Conservation (phyloP, 75 land plant genomes). For the Cryptomeria japonica region DNA sequence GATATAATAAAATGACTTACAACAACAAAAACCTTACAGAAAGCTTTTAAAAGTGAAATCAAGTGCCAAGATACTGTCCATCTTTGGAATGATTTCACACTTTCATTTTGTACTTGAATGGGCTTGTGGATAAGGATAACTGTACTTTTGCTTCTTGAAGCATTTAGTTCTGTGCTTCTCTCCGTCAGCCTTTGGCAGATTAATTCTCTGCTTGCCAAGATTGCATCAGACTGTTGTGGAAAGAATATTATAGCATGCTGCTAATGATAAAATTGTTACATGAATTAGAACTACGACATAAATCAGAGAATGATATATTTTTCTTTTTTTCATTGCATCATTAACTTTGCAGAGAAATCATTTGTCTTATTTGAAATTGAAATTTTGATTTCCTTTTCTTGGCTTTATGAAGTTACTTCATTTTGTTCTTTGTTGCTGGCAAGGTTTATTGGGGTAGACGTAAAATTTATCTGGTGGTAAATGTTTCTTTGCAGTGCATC, state of each 20-base stretch:
- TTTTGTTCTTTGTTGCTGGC: too few relatives aligned
- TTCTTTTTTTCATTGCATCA: not conserved
- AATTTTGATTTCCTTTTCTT: not conserved
- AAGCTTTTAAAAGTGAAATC: not conserved
- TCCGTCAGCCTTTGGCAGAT: not conserved
- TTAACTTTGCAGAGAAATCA: not conserved
- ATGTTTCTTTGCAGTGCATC: not conserved
- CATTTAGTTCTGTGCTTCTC: not conserved
- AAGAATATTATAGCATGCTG: not conserved
- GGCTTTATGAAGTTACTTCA: too few relatives aligned
- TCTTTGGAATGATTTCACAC: not conserved
- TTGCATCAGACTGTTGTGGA: not conserved
- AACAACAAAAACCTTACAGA: not conserved
- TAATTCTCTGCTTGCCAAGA: not conserved
- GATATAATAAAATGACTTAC: too few relatives aligned
- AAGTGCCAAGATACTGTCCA: not conserved
- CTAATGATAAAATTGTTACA: not conserved
- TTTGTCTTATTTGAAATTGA: not conserved
- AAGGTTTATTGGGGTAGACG: too few relatives aligned
- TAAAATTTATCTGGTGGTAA: too few relatives aligned
- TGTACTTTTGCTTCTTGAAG: not conserved
- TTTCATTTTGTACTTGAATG: not conserved
- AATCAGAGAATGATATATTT: too few relatives aligned
- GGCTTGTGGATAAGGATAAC: too few relatives aligned
- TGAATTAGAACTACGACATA: not conserved